A percentile compares a stretch with the other conserved stretches of the same genome.
These are phyloP conservation scores for Globomyces sp. DNA, from an alignment of 371 early-diverging fungal genomes.

Conservation along the genomic window DNA sequence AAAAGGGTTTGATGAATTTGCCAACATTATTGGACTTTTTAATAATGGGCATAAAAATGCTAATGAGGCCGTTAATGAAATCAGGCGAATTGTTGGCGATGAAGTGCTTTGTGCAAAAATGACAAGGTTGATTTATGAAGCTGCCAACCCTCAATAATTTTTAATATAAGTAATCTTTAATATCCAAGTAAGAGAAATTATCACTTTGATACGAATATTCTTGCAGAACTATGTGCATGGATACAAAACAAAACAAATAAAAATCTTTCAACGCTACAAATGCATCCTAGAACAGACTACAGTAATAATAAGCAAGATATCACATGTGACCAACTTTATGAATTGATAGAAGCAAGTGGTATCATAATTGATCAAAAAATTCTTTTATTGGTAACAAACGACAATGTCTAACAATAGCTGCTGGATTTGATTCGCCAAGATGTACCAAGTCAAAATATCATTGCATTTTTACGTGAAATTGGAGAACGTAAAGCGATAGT, in stretches of 20 bases:
- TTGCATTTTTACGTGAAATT: background rate
- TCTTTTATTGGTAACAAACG: background rate
- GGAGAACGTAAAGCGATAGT: background rate
- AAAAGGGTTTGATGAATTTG: background rate
- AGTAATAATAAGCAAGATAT: background rate
- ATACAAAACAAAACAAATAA: background rate
- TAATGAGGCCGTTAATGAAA: background rate
- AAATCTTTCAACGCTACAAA: background rate
- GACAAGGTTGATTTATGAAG: slow-evolving; percentile 5
- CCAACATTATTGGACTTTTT: background rate
- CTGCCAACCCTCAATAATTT: background rate
- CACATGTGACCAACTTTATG: background rate
- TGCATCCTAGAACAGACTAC: background rate
- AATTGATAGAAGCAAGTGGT: background rate
- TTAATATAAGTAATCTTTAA: background rate
- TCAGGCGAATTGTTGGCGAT: background rate
- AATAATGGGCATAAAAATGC: background rate
- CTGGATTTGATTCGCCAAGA: background rate
- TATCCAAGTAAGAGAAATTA: background rate
- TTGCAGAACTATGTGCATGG: background rate
- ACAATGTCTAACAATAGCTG: background rate
- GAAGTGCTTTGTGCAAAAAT: background rate
- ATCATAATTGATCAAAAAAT: background rate
- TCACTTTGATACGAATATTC: no score
- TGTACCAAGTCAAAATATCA: background rate